Percentiles rank a stretch among this genome's conserved stretches.
Conservation (phyloP, 257 asterid species). For the Solanum tarapatanum region DNA sequence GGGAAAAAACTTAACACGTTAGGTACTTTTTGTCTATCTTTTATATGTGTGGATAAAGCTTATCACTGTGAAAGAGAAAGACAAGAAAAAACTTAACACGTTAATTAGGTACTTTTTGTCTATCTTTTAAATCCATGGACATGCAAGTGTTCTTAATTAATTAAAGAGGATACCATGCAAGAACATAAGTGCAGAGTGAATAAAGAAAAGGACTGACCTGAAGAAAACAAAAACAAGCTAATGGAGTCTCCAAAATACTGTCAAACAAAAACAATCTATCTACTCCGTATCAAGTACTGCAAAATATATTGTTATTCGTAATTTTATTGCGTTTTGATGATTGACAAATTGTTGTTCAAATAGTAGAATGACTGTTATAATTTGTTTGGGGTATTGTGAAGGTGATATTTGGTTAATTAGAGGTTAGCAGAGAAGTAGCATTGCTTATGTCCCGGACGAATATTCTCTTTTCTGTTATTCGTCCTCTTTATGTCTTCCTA, state of each 20-base stretch:
- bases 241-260: not conserved
- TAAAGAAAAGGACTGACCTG: not conserved
- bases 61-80: not conserved
- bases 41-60: not conserved
- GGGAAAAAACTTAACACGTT: not conserved
- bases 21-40: not conserved
- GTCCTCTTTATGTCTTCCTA: not conserved
- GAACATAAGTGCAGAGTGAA: not conserved
- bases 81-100: not conserved
- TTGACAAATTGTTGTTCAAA: not conserved
- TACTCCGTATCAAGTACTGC: not conserved
- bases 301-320: not conserved
- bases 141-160: not conserved
- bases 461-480: not conserved
- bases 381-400: not conserved
- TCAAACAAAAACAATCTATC: not conserved
- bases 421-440: not conserved
- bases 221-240: not conserved
- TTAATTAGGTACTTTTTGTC: no score
- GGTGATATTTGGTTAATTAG: not conserved
- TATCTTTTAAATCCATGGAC: not conserved
- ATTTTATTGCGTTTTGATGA: not conserved
- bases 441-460: not conserved
- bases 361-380: not conserved
- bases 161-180: not conserved